phyloP scores from a whole-genome alignment of 169 alveolate genomes.

The Plasmodium reichenowi region DNA sequence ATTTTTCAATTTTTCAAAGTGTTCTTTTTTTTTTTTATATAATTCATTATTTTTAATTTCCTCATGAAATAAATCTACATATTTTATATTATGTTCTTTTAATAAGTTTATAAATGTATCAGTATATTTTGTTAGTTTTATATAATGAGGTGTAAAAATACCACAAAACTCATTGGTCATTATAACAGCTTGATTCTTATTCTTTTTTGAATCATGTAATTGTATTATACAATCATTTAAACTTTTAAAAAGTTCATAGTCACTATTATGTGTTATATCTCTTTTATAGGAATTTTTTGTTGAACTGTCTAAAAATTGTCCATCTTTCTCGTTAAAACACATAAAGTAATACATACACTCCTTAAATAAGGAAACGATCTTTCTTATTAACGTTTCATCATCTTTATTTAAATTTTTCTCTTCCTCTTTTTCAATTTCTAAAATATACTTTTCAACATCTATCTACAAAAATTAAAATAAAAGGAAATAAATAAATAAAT shows the following conservation, averaged over 20 bases:
- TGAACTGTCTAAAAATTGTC: constrained; percentile 19
- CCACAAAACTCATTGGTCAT: constrained; percentile 74
- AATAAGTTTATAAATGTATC: constrained; percentile 31
- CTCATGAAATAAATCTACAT: constrained; percentile 46
- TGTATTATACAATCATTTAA: constrained; percentile 65
- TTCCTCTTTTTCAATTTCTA: constrained; percentile 41
- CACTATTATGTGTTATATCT: constrained; percentile 65
- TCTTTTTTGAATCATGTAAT: constrained; percentile 49
- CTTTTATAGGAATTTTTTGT: constrained; percentile 6
- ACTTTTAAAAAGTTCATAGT: constrained; percentile 60
- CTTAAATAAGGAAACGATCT: constrained; percentile 47
- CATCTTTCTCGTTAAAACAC: constrained; percentile 72
- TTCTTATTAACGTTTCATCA: constrained; percentile 37
- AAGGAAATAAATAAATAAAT: not conserved
- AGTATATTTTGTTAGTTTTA: constrained; percentile 45
- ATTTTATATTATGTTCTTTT: constrained; percentile 65
- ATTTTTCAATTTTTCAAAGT: constrained; percentile 52
- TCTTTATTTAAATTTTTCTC: constrained; percentile 32
- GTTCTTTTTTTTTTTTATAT: constrained; percentile 62
- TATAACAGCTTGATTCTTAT: constrained; percentile 60
- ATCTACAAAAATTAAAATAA: not conserved
- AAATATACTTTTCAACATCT: constrained; percentile 12
- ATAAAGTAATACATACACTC: constrained; percentile 71
- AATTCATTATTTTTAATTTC: constrained; percentile 66
- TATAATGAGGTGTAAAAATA: constrained; percentile 46